A percentile compares a stretch with the other conserved stretches of the same genome.
Evolutionary conservation across 139 green algal genomes (phyloP).

Genomic region (Tetradesmus obliquus): DNA sequence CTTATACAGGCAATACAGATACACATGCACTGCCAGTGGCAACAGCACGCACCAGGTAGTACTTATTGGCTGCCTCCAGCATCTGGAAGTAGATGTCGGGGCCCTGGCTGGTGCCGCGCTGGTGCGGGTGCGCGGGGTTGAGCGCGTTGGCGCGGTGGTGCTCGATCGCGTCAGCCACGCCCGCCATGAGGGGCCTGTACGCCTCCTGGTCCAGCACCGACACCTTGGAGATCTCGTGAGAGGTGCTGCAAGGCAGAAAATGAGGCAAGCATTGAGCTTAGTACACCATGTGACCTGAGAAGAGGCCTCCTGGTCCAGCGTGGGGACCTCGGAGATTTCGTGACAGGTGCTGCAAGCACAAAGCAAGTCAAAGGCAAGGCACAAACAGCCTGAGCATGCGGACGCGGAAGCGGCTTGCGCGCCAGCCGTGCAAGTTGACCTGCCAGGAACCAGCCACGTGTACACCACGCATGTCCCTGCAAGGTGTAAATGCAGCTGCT

Average conservation of each 20-base stretch:
- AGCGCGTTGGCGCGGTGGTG: conserved; percentile 51
- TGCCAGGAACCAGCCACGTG: no score
- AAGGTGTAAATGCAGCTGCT: neutral
- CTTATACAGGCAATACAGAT: no score
- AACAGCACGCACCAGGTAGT: conserved; percentile 46
- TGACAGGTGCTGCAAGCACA: neutral
- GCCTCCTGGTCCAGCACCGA: conserved; percentile 48
- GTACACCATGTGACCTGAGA: no score
- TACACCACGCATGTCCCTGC: neutral
- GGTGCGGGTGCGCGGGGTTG: conserved; percentile 61
- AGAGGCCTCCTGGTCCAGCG: no score
- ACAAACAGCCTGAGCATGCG: no score
- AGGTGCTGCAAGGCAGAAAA: conserved; percentile 1
- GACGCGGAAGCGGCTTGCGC: no score
- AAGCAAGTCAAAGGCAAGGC: neutral
- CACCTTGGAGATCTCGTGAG: conserved; percentile 49
- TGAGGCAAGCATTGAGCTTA: neutral
- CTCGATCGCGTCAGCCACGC: conserved; percentile 38
- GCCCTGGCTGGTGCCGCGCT: conserved; percentile 60
- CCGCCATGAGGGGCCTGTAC: conserved; percentile 44
- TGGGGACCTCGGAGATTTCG: no score
- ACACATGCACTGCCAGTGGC: neutral
- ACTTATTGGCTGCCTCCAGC: conserved; percentile 64
- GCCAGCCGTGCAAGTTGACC: no score
- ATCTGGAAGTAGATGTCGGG: conserved; percentile 68